These are phyloP conservation scores for Cyclotella cryptica DNA, from an alignment of 108 stramenopile genomes.

Conservation along the genomic window DNA sequence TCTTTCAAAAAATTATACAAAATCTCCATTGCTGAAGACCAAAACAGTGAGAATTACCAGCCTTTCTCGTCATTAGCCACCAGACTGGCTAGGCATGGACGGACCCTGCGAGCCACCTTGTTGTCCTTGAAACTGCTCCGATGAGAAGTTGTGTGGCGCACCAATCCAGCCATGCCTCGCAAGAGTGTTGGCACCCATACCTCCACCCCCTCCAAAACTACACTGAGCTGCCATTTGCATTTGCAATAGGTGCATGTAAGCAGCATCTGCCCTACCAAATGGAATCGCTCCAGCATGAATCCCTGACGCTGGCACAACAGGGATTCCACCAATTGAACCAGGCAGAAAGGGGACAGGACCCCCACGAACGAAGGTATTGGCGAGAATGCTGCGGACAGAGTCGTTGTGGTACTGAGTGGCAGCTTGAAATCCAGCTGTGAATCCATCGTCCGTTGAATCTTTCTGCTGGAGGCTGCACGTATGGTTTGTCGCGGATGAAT, in stretches of 20 bases:
- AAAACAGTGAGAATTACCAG: no score
- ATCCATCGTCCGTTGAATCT: background rate
- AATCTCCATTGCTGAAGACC: no score
- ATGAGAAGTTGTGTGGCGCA: no score
- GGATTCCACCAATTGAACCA: background rate
- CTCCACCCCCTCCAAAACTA: background rate
- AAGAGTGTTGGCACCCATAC: no score
- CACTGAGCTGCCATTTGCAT: constrained; percentile 8
- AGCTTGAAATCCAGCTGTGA: background rate
- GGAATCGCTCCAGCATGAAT: background rate
- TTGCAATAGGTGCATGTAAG: constrained; percentile 3
- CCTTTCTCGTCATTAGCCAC: no score
- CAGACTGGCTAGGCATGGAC: no score
- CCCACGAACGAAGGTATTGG: background rate
- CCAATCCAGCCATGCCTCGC: no score
- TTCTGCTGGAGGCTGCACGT: background rate
- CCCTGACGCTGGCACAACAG: background rate
- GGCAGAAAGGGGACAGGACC: background rate
- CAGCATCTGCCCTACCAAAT: background rate
- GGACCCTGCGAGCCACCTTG: no score
- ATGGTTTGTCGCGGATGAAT: no score
- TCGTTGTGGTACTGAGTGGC: background rate
- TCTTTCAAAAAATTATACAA: no score
- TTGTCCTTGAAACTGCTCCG: no score
- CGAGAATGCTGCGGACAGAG: background rate